These are phyloP conservation scores for Coemansia sp. DNA, from an alignment of 192 early-diverging fungal genomes.

Conservation along the genomic window DNA sequence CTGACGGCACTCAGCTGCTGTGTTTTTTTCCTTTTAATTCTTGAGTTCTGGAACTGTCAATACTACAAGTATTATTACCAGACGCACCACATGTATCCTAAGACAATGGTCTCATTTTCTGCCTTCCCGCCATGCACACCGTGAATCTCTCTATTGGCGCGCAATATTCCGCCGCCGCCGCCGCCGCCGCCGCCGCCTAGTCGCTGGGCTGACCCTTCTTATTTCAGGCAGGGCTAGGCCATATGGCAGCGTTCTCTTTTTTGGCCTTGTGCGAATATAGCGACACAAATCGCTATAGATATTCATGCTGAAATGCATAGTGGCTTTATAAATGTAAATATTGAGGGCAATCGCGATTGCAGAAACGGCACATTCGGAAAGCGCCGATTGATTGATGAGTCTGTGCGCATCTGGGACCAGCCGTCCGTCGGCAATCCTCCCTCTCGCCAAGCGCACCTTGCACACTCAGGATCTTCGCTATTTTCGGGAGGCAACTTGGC, in stretches of 20 bases:
- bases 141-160: neutral
- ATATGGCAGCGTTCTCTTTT: neutral
- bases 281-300: neutral
- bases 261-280: neutral
- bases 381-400: constrained; percentile 4
- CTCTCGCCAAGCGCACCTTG: neutral
- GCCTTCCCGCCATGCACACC: neutral
- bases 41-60: neutral
- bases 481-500: neutral
- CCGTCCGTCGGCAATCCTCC: constrained; percentile 1
- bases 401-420: constrained; percentile 6
- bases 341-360: neutral
- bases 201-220: neutral
- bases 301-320: neutral
- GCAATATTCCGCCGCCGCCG: neutral
- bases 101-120: neutral
- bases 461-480: neutral
- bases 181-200: no score
- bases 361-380: neutral
- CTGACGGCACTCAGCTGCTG: neutral
- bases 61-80: neutral
- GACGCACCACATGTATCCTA: neutral
- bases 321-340: neutral
- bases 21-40: neutral
- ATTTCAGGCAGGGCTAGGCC: neutral